Base-by-base conservation (phyloP, 371 early-diverging fungal genomes). In the Umbelopsis sp. region DNA sequence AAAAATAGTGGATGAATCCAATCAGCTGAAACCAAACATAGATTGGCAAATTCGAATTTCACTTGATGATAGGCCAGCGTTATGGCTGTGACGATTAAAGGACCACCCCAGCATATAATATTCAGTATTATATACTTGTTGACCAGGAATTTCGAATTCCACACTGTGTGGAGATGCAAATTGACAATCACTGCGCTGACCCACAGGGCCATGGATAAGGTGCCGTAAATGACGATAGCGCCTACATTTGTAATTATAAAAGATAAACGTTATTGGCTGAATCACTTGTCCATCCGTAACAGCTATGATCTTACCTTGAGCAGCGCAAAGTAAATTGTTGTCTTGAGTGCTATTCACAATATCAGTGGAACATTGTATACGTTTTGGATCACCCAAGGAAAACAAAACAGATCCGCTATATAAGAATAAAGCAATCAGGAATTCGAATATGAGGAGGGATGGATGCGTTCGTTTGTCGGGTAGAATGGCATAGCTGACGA, bases 391-490 rank as follows among this genome's bases (percentile, higher is more conserved):
- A n/a, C 84, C 79, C 18, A 87, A 50, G 8, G 86, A 77, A 67
- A 89, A 89, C 46, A 87, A 76, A 22, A 84, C 80, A 29, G 80
- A 82, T 63, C 76, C 80, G 25, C 80, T 82, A 74, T 85, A 88
- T 46, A 88, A 65, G 73, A 86, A 85, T 45, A 87, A 70, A 48
- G 85, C 80, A 50, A 87, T 73, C 11, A 84, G 73, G 63, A 89
- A 85, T 73, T 86, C 84, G 48, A 89, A 71, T 53, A 91, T 88
- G 65, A 91, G 76, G n/a, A 87, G 78, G 11, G 87, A 87, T 20
- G 91, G 89, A 67, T 91, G 91, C 50, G 84, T 79, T 67, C 88
- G 74, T 63, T 89, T 88, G 63, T 86, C 89, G 11, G 88, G 87
- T 22, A 91, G 70, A 51, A 83, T 72, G 20, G 88, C 65, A 65